Evolutionary conservation across 169 alveolate species (phyloP), one percentile per base, ranked within the genome.

Genomic region (Plasmodium malariae): DNA sequence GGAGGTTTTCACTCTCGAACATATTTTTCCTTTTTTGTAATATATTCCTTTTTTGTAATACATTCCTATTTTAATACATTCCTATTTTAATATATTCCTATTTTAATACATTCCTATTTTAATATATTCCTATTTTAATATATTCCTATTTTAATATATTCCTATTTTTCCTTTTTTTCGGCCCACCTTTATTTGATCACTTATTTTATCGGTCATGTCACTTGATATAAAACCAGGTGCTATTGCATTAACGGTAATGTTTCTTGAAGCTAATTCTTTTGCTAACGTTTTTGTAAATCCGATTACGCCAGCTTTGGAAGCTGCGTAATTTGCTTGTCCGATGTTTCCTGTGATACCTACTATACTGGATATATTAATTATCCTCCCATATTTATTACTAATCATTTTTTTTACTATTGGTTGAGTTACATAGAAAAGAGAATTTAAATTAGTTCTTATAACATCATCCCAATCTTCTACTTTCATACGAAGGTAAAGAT

Each of bases 301-400:
- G 36, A 95, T 96, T 34, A 96, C 87, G 12, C 98, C 98, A 30
- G 97, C 93, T 93, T 97, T 97, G 19, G 98, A 97, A 1, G 98
- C 95, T 30, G 98, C 85, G 90, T 97, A 97, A 93, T 97, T 97
- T 45, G 96, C 96, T 93, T 97, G 97, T 21, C 98, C 98, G 37
- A 95, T 89, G 32, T 94, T 92, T 34, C 98, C 98, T 70, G 95
- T 96, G 54, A 97, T 70, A 28, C 98, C 98, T 34, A 96, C 96
- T 51, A 92, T 94, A 26, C 93, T 80, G 24, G 96, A 74, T 30
- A 94, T 92, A 63, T 94, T 94, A 73, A 93, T 93, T 37, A 93
- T 93, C 19, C 95, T 36, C 17, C 95, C 95, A 78, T 86, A 93
- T 59, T 70, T 74, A 51, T 93, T 86, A 54, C 63, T 85, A 32